These are phyloP conservation scores for Fragaria vesca DNA, from an alignment of 306 rosid species.

Conservation along the genomic window DNA sequence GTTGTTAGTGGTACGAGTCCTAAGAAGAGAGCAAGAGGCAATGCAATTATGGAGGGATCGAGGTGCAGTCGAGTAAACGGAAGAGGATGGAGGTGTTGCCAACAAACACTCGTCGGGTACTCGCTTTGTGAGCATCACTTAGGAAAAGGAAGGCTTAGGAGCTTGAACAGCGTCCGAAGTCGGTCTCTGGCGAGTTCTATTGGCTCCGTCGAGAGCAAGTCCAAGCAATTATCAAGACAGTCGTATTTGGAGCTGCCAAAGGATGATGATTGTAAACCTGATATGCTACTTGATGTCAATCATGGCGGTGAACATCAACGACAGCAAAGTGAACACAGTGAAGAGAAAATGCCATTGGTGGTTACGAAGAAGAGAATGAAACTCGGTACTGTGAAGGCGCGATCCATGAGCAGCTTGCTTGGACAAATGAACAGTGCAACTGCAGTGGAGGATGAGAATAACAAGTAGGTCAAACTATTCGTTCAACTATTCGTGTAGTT, in stretches of 20 bases:
- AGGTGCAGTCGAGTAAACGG: constrained; percentile 99
- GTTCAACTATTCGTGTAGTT: background rate
- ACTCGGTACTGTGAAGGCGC: constrained; percentile 80
- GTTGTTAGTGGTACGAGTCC: background rate
- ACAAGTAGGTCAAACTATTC: constrained; percentile 17
- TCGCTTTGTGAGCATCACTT: constrained; percentile 96
- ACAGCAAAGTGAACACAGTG: background rate
- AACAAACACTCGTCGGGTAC: constrained; percentile 94
- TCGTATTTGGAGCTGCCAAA: background rate
- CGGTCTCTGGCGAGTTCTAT: constrained; percentile 29
- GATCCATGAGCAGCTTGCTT: constrained; percentile 84
- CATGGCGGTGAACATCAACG: background rate
- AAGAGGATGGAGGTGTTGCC: constrained; percentile 94
- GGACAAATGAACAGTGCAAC: constrained; percentile 52
- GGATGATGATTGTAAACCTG: constrained; percentile 4
- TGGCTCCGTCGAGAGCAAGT: background rate
- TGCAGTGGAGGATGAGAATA: constrained; percentile 18
- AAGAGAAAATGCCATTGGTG: constrained; percentile 24
- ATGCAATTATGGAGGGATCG: constrained; percentile 83
- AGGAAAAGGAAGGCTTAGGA: constrained; percentile 86
- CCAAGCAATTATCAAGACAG: background rate
- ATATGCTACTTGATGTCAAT: background rate
- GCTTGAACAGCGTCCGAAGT: constrained; percentile 76
- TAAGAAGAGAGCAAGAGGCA: constrained; percentile 49
- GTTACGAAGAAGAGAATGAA: constrained; percentile 43